Percentiles rank a stretch among this genome's conserved stretches.
phyloP scores from a whole-genome alignment of 805 yeast species.

The Metschnikowia noctiluminum region DNA sequence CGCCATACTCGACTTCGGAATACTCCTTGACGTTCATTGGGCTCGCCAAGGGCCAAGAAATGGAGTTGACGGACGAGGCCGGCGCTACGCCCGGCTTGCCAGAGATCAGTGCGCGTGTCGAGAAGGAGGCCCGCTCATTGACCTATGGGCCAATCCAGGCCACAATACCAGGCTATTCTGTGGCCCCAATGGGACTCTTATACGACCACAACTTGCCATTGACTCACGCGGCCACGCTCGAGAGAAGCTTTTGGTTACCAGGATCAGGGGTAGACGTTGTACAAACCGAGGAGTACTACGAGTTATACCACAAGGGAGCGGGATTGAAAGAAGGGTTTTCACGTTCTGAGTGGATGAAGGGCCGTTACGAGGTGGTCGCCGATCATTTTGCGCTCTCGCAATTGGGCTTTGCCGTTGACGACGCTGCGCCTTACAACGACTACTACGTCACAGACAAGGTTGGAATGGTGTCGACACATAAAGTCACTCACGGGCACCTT shows the following conservation, averaged over 20 bases:
- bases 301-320: slow-evolving; percentile 74
- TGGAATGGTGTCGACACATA: slow-evolving; percentile 86
- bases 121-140: slow-evolving; percentile 37
- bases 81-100: slow-evolving; percentile 23
- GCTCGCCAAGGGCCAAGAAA: slow-evolving; percentile 44
- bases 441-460: slow-evolving; percentile 84
- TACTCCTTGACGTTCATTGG: slow-evolving; percentile 48
- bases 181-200: slow-evolving; percentile 49
- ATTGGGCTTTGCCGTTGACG: slow-evolving; percentile 51
- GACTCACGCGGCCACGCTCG: slow-evolving; percentile 53
- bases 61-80: slow-evolving; percentile 28
- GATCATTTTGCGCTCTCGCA: slow-evolving; percentile 59
- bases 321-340: slow-evolving; percentile 67
- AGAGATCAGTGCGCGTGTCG: slow-evolving; percentile 34
- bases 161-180: slow-evolving; percentile 44
- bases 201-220: slow-evolving; percentile 68
- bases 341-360: slow-evolving; percentile 71
- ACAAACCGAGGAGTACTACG: slow-evolving; percentile 82
- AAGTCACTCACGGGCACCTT: slow-evolving; percentile 41
- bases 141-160: slow-evolving; percentile 53
- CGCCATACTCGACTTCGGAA: slow-evolving; percentile 56
- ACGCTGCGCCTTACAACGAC: slow-evolving; percentile 37
- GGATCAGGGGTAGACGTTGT: slow-evolving; percentile 68
- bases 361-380: slow-evolving; percentile 44
- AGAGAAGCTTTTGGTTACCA: slow-evolving; percentile 84